Evolutionary conservation across 1,139 yeast genomes (phyloP).

Genomic region (Nakaseomyces glabratus): DNA sequence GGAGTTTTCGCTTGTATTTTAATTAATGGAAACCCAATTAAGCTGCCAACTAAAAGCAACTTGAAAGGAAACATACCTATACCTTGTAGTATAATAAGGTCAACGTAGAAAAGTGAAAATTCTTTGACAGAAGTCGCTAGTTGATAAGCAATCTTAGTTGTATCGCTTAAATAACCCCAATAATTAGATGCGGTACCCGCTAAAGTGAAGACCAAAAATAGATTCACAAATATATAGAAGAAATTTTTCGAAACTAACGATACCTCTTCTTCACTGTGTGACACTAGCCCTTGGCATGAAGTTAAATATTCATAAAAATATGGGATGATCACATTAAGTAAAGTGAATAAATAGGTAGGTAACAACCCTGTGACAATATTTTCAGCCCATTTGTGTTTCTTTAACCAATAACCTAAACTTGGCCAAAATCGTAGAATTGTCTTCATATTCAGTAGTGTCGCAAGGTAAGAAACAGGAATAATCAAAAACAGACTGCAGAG

Average conservation of each 20-base stretch:
- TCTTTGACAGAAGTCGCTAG: slow-evolving; percentile 63
- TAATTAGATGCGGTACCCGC: slow-evolving; percentile 74
- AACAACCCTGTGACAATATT: slow-evolving; percentile 64
- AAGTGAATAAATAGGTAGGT: slow-evolving; percentile 66
- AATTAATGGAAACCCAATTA: slow-evolving; percentile 49
- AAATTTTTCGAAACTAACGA: slow-evolving; percentile 70
- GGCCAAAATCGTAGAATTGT: slow-evolving; percentile 71
- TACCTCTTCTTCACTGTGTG: slow-evolving; percentile 67
- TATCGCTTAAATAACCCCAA: slow-evolving; percentile 69
- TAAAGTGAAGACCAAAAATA: slow-evolving; percentile 68
- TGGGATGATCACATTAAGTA: slow-evolving; percentile 59
- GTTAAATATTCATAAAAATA: slow-evolving; percentile 61
- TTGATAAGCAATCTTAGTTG: slow-evolving; percentile 65
- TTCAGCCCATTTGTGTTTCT: slow-evolving; percentile 57
- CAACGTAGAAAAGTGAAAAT: slow-evolving; percentile 63
- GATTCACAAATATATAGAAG: slow-evolving; percentile 67
- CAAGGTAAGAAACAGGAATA: slow-evolving; percentile 64
- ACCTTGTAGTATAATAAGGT: slow-evolving; percentile 65
- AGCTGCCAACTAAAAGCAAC: slow-evolving; percentile 55
- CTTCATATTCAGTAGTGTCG: slow-evolving; percentile 61
- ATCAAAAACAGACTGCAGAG: slow-evolving; percentile 54
- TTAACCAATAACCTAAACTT: slow-evolving; percentile 49
- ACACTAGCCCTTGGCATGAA: slow-evolving; percentile 58
- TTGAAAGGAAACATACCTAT: slow-evolving; percentile 72
- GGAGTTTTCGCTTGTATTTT: slow-evolving; percentile 57